Conservation (phyloP, 306 rosid species). For the Rubus idaeus region DNA sequence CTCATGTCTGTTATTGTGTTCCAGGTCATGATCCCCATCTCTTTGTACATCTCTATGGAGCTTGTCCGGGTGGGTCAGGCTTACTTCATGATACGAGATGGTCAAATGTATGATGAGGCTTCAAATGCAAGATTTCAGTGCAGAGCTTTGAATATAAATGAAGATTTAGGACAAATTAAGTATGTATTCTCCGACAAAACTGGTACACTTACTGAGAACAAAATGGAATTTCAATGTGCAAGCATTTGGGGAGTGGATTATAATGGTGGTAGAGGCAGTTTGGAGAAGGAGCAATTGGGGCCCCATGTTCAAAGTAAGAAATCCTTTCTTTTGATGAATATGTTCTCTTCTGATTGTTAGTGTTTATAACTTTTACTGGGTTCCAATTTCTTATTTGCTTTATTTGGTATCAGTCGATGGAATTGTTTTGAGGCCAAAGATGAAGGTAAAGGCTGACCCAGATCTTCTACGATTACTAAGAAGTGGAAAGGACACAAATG, state of each 20-base stretch:
- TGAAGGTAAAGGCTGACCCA: constrained; percentile 72
- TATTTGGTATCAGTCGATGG: constrained; percentile 59
- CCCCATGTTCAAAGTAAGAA: constrained; percentile 57
- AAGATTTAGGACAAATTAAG: constrained; percentile 93
- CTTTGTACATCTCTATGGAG: constrained; percentile 93
- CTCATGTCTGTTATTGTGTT: constrained; percentile 91
- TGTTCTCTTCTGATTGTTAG: neutral
- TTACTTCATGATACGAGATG: constrained; percentile 79
- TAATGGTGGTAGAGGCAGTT: constrained; percentile 32
- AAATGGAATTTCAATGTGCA: constrained; percentile 92
- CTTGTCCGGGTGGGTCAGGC: constrained; percentile 97
- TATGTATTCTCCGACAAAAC: constrained; percentile 96
- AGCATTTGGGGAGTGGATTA: constrained; percentile 88
- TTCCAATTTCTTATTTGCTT: constrained; percentile 23
- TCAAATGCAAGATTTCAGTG: constrained; percentile 83
- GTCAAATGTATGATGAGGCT: constrained; percentile 71
- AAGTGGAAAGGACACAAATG: constrained; percentile 39
- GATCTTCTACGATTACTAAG: constrained; percentile 53
- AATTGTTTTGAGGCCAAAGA: constrained; percentile 61
- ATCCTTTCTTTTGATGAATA: neutral
- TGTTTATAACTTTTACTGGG: constrained; percentile 9
- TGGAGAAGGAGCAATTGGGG: constrained; percentile 44
- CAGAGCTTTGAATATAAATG: constrained; percentile 92
- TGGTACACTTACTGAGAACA: constrained; percentile 95
- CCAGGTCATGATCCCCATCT: constrained; percentile 96